These are phyloP conservation scores for Wickerhamomyces xylosicus DNA, from an alignment of 805 yeast species.

Conservation along the genomic window DNA sequence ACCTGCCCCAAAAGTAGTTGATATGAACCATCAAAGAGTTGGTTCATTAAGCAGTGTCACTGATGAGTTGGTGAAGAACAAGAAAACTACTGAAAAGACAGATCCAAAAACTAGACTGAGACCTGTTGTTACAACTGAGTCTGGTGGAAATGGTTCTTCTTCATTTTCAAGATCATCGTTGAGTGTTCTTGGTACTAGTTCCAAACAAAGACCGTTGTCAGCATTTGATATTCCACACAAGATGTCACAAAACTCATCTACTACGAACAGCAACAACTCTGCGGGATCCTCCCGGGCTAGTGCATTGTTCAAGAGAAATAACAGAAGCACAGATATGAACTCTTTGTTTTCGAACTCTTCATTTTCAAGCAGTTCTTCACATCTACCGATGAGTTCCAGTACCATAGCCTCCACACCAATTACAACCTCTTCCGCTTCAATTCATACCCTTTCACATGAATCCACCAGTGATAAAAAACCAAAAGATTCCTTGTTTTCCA, in stretches of 20 bases:
- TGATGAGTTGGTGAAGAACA: no score
- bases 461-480: constrained; percentile 1
- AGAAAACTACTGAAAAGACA: constrained; percentile 13
- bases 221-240: constrained; percentile 24
- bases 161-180: background rate
- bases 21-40: background rate
- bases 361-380: constrained; percentile 26
- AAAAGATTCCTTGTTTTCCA: background rate
- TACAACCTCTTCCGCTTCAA: background rate
- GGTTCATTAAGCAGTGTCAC: background rate
- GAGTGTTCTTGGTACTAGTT: constrained; percentile 1
- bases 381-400: constrained; percentile 3
- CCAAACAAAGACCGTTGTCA: constrained; percentile 24
- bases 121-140: constrained; percentile 5
- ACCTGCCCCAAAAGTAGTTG: background rate
- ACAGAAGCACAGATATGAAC: constrained; percentile 3
- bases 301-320: background rate
- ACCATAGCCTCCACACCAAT: constrained; percentile 3
- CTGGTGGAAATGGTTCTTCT: constrained; percentile 1
- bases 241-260: constrained; percentile 20
- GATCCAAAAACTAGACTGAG: constrained; percentile 29
- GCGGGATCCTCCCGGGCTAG: constrained; percentile 30
- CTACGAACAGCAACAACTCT: constrained; percentile 23
- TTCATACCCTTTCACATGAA: background rate
- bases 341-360: constrained; percentile 47